phyloP scores from a whole-genome alignment of 73 alveolate species.

The Tetrahymena thermophila region DNA sequence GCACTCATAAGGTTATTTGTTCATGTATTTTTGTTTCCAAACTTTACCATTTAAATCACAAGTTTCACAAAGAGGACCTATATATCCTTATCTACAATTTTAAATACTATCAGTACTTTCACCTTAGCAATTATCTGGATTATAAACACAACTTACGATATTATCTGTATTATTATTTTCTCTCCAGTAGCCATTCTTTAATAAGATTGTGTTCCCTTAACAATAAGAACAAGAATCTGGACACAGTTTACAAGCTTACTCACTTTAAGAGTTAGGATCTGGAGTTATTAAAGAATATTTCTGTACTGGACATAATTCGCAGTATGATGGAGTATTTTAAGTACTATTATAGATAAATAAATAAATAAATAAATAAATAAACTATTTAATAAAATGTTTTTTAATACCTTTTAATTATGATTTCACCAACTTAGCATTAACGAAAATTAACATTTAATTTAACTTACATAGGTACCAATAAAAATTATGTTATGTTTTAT shows the following conservation, averaged over 20 bases:
- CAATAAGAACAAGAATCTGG: neutral
- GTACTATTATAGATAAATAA: neutral
- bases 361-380: neutral
- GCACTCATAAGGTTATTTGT: neutral
- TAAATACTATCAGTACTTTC: neutral
- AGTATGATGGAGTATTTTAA: neutral
- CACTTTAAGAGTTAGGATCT: neutral
- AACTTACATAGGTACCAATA: neutral
- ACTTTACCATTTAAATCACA: neutral
- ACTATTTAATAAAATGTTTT: neutral
- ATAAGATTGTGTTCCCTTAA: neutral
- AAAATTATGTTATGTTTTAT: neutral
- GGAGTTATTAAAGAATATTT: neutral
- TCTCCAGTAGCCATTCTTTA: neutral
- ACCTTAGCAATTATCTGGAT: neutral
- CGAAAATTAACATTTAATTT: neutral
- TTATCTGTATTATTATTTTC: neutral
- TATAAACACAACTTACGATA: neutral
- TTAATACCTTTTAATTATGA: neutral
- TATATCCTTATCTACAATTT: neutral
- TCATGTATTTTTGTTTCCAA: neutral
- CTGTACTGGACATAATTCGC: neutral
- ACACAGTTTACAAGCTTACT: neutral
- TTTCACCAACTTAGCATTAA: neutral
- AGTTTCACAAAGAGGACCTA: neutral